Base-by-base conservation (phyloP, 371 early-diverging fungal species). In the Saksenaea vasiformis region DNA sequence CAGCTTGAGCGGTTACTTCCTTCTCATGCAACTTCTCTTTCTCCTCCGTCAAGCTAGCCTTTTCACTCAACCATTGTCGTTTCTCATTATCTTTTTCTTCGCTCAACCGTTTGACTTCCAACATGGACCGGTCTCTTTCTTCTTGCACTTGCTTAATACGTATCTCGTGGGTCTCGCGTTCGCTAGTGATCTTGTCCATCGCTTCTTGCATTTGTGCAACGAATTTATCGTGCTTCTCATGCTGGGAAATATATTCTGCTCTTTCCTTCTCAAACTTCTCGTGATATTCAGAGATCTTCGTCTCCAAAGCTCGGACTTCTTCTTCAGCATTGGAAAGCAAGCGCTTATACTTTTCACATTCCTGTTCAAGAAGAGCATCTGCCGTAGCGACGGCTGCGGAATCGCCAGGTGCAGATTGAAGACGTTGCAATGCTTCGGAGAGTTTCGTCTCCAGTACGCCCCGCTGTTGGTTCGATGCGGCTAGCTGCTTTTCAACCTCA, bases 401-500 rank as follows among this genome's bases (percentile, higher is more conserved):
- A 34, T 27, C 22, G 5, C 19, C 58, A 2, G 54, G 19, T 34
- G 28, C 54, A 43, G 11, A 22, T 19, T 47, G 51, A 19, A 5
- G 28, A 8, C 5, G 56, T 26, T 36, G 64, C n/a, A 35, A 22
- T 22, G 51, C 51, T n/a, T 47, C 51, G 10, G 51, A 9, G 9
- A 62, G 34, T 39, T 55, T 62, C 1, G 56, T 60, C 54, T 47
- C 64, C 35, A 64, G 39, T 26, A 22, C 22, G 1, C 51, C 51
- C 15, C 38, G 69, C 22, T 68, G 63, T 41, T 68, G 60, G 1
- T 60, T 64, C n/a, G 61, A 56, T 10, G 51, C 22, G 0, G 69
- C 61, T n/a, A 68, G 54, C 14, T 68, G 64, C 58, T 62, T 64
- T 24, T 68, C 69, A 13, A 68, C 17, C 27, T 61, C 60, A 28